Conservation (phyloP, 345 rosid genomes). For the Iberis pinnata region DNA sequence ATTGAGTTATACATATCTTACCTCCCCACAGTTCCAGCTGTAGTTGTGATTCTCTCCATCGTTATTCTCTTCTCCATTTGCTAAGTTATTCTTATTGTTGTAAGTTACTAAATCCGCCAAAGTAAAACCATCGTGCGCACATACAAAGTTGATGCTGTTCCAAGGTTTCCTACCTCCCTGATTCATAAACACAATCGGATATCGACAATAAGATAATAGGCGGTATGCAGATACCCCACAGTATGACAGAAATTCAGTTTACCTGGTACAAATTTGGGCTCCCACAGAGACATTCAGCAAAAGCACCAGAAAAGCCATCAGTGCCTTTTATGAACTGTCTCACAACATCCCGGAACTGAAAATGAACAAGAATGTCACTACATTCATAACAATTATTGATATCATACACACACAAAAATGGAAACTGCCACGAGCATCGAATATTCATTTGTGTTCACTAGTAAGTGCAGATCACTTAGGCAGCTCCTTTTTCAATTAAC, state of each 20-base stretch:
- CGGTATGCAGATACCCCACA: conserved; percentile 3
- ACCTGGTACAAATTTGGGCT: conserved; percentile 94
- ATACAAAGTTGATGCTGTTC: conserved; percentile 85
- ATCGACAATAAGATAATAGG: background rate
- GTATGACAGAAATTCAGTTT: conserved; percentile 1
- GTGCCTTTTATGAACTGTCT: conserved; percentile 97
- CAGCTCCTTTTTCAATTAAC: background rate
- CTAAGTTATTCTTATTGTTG: conserved; percentile 81
- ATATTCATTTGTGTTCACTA: background rate
- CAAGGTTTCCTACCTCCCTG: conserved; percentile 98
- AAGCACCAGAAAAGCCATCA: conserved; percentile 85
- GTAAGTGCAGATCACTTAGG: conserved; percentile 4
- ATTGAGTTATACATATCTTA: conserved; percentile 14
- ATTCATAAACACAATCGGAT: conserved; percentile 27
- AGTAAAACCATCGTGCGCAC: conserved; percentile 95
- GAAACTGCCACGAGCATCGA: conserved; percentile 4
- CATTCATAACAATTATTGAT: conserved; percentile 5
- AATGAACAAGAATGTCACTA: conserved; percentile 24
- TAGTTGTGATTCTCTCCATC: conserved; percentile 88
- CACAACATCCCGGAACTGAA: conserved; percentile 90
- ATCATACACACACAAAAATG: background rate
- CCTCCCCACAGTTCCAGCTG: conserved; percentile 99
- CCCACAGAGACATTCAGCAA: conserved; percentile 97
- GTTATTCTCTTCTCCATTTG: conserved; percentile 88
- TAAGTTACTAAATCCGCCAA: conserved; percentile 83